Conservation (phyloP, 108 stramenopile genomes). For the Skeletonema grethae region DNA sequence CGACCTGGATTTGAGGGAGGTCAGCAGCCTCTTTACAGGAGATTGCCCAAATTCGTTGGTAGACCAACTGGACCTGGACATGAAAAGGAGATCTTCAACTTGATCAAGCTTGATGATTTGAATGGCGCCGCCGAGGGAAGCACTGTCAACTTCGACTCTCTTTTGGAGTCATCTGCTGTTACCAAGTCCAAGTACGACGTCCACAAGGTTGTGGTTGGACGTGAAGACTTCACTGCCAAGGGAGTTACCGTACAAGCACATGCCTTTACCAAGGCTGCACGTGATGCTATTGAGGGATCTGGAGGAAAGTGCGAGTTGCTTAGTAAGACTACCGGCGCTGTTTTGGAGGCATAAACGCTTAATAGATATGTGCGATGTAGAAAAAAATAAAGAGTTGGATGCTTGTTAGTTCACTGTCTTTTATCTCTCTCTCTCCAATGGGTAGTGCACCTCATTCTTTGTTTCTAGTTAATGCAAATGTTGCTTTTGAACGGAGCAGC, state of each 20-base stretch:
- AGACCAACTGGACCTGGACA: conserved; percentile 94
- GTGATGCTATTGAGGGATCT: conserved; percentile 89
- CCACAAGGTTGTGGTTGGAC: conserved; percentile 91
- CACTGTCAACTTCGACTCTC: conserved; percentile 81
- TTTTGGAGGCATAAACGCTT: conserved; percentile 60
- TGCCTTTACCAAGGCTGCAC: conserved; percentile 92
- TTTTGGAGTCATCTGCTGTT: conserved; percentile 66
- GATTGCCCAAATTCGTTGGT: conserved; percentile 93
- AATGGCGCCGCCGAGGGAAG: conserved; percentile 72
- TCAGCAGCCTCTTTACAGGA: conserved; percentile 93
- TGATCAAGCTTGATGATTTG: conserved; percentile 90
- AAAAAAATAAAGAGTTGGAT: background rate
- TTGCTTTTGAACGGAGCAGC: too few relatives aligned
- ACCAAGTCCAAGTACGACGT: conserved; percentile 88
- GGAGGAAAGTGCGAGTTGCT: conserved; percentile 94
- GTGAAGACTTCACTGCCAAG: conserved; percentile 79
- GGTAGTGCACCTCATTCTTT: background rate
- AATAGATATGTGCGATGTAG: conserved; percentile 3
- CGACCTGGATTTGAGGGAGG: conserved; percentile 97
- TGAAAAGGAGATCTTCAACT: conserved; percentile 85
- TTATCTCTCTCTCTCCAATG: background rate
- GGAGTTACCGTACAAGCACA: conserved; percentile 96
- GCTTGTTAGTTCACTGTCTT: background rate
- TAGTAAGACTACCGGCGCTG: conserved; percentile 86
- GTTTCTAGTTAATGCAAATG: background rate